Evolutionary conservation across 768 basidiomycete genomes (phyloP).

Genomic region (Gloeophyllum trabeum): DNA sequence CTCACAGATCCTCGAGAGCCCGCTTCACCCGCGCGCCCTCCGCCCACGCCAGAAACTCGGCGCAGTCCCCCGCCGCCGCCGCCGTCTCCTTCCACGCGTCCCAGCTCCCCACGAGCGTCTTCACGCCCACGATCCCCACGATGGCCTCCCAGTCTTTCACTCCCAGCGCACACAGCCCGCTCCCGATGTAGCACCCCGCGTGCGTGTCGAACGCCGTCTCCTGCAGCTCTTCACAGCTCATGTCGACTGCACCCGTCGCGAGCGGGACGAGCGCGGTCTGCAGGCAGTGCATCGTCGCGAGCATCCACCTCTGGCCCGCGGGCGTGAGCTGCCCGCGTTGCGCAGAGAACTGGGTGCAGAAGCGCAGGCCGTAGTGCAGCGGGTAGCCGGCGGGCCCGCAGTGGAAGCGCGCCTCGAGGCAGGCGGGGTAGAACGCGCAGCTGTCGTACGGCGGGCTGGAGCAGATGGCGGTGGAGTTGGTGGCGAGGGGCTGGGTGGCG

Average conservation of each 20-base stretch:
- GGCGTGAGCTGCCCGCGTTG: conserved; percentile 17
- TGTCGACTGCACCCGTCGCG: conserved; percentile 10
- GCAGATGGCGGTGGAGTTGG: conserved; percentile 9
- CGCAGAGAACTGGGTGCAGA: conserved; percentile 25
- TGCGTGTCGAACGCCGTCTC: conserved; percentile 30
- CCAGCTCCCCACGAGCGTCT: background rate
- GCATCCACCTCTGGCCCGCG: conserved; percentile 29
- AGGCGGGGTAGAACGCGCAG: conserved; percentile 32
- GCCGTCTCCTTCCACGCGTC: background rate
- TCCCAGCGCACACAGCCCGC: conserved; percentile 28
- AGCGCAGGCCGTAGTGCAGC: conserved; percentile 27
- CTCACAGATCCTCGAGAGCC: no score
- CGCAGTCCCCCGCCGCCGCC: background rate
- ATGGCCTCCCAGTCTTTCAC: background rate
- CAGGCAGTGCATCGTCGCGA: conserved; percentile 34
- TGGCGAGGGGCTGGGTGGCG: no score
- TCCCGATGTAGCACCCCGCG: conserved; percentile 26
- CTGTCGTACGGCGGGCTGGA: conserved; percentile 22
- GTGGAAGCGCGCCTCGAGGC: conserved; percentile 32
- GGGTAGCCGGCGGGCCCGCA: conserved; percentile 34
- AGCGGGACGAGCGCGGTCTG: conserved; percentile 29
- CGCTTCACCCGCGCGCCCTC: no score
- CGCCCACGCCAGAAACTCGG: background rate
- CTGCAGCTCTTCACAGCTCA: conserved; percentile 22
- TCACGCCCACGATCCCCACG: background rate